Conservation (phyloP, 495 filamentous ascomycete genomes). For the Neurospora sp. region DNA sequence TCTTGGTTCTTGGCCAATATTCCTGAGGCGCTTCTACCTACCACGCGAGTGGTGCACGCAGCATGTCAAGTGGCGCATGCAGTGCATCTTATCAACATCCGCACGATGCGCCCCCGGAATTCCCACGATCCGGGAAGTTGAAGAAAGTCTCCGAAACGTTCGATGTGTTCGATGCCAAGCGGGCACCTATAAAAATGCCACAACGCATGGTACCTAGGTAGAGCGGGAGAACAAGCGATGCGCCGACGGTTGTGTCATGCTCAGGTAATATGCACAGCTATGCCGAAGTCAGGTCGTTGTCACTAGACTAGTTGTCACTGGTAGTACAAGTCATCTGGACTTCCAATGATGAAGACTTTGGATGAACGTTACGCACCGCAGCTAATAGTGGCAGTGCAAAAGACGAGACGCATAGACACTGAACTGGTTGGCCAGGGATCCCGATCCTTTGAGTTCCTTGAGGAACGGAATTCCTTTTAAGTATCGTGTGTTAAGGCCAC, state of each 20-base stretch:
- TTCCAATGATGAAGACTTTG: neutral
- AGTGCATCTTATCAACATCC: neutral
- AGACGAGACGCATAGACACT: neutral
- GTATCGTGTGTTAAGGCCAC: neutral
- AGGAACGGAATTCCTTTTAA: neutral
- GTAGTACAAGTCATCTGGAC: neutral
- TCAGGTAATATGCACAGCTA: neutral
- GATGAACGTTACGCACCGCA: neutral
- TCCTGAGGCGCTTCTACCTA: neutral
- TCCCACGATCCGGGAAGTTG: neutral
- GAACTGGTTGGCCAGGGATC: neutral
- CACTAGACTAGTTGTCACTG: neutral
- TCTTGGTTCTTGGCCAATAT: neutral
- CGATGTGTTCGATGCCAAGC: too few species aligned
- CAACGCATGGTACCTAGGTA: neutral
- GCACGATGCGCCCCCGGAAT: neutral
- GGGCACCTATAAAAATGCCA: neutral
- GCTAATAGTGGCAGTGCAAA: neutral
- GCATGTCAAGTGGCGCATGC: neutral
- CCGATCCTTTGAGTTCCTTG: neutral
- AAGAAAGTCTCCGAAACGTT: neutral
- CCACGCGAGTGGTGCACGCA: neutral
- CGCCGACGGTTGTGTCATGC: neutral
- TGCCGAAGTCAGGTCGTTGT: neutral
- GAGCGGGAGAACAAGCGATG: neutral